A percentile compares a stretch with the other conserved stretches of the same genome.
phyloP scores from a whole-genome alignment of 352 stramenopile species.

The Phytophthora agathidicida region DNA sequence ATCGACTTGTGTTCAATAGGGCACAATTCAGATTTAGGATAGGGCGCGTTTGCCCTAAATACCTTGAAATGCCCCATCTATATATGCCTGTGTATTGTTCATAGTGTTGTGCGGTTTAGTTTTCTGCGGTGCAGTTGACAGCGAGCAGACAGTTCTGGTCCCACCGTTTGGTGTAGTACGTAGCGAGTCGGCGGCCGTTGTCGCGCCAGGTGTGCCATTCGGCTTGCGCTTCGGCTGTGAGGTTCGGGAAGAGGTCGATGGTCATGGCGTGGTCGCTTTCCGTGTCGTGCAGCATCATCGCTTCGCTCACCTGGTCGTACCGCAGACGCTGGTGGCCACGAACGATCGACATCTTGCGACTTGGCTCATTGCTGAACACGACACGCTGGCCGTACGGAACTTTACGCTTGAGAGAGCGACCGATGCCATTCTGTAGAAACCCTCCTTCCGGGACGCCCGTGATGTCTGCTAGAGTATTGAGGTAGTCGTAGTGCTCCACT shows the following conservation, averaged over 20 bases:
- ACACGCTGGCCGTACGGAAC: conserved; percentile 37
- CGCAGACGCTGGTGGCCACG: conserved; percentile 42
- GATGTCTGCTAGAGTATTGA: conserved; percentile 50
- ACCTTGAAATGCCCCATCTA: too few relatives aligned
- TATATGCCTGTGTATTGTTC: too few relatives aligned
- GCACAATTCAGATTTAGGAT: too few relatives aligned
- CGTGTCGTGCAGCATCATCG: conserved; percentile 44
- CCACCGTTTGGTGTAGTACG: conserved; percentile 62
- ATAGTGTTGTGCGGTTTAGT: not conserved
- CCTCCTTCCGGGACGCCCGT: conserved; percentile 33
- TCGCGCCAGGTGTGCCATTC: conserved; percentile 26
- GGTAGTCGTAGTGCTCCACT: conserved; percentile 44
- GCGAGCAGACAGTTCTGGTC: conserved; percentile 43
- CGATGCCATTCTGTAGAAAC: conserved; percentile 42
- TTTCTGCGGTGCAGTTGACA: conserved; percentile 26
- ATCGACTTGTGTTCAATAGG: too few relatives aligned
- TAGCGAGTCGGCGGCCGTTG: conserved; percentile 40
- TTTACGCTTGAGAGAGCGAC: conserved; percentile 49
- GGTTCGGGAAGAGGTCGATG: conserved; percentile 39
- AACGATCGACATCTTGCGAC: conserved; percentile 40
- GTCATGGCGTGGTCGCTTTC: conserved; percentile 40
- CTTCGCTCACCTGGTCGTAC: conserved; percentile 42
- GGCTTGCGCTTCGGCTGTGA: conserved; percentile 21
- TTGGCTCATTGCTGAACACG: conserved; percentile 63
- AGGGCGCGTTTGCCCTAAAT: too few relatives aligned